Base-by-base conservation (phyloP, 257 asterid genomes). In the Solanum etuberosum region DNA sequence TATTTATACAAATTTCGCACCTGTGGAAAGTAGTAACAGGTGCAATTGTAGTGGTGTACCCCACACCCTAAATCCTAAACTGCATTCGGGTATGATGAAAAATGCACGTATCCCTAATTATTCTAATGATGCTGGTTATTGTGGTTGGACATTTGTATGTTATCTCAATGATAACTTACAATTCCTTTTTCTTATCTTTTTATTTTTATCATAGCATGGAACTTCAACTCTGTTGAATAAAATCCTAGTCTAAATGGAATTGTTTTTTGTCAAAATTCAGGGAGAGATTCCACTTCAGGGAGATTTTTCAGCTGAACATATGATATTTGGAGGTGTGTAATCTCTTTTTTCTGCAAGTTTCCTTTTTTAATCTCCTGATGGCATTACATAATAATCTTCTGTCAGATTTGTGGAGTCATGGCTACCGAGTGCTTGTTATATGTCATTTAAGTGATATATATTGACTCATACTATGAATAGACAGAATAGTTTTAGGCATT, bases 231-330 rank as follows among this genome's bases (percentile, higher is more conserved):
- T n/a, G 70, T 16, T 7, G 59, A 63, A 31, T 65, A 25, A 32
- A 15, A 31, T 73, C 18, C 34, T 48, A 25, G 84, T 27, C 29
- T 85, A 13, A 85, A 51, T 9, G n/a, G 34, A 37, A 4, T 59
- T 51, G 6, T 54, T 59, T 85, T 83, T 86, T 86, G 61, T 85
- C 48, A 51, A 89, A 90, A 70, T 89, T 54, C 90, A 97, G 99
- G 99, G 98, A 84, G 99, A 97, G 57, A 86, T 97, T 88, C 99
- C 99, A 61, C 99, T 97, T 87, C 99, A 97, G 88, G 99, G 99
- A 61, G 99, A 97, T 90, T 97, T 97, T 92, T 97, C 98, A 15
- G 99, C 99, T 1, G 98, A 97, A 83, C 99, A 95, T 92, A 97
- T 97, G 99, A 97, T 97, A 88, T 95, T 94, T 91, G 99, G 99